Percentiles rank a stretch among this genome's conserved stretches.
Conservation (phyloP, 1,284 basidiomycete genomes). For the Cutaneotrichosporon sp. region DNA sequence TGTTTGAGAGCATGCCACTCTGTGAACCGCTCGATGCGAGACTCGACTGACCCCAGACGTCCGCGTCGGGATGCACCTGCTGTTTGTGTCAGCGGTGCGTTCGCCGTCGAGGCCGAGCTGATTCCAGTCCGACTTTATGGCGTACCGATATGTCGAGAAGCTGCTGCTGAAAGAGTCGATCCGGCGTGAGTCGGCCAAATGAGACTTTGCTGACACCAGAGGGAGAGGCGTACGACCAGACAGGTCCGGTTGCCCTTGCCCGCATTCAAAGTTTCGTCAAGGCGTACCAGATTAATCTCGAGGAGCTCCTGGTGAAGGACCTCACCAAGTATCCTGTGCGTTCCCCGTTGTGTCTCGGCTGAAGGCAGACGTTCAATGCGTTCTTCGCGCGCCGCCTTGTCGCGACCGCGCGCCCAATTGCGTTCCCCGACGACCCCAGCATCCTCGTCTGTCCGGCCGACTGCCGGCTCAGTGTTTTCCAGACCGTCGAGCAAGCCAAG, state of each 20-base stretch:
- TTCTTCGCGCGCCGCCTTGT: conserved; percentile 72
- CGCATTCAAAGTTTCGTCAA: conserved; percentile 67
- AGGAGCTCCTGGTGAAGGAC: conserved; percentile 64
- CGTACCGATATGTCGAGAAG: conserved; percentile 56
- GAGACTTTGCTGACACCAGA: conserved; percentile 23
- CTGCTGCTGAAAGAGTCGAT: conserved; percentile 64
- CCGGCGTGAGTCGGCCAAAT: conserved; percentile 51
- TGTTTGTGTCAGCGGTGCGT: conserved; percentile 54
- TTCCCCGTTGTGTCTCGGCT: neutral
- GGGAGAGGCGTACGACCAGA: conserved; percentile 49
- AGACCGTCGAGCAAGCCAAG: conserved; percentile 58
- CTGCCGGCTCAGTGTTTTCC: conserved; percentile 66
- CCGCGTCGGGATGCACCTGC: conserved; percentile 66
- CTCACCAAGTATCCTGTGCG: conserved; percentile 55
- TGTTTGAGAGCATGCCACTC: conserved; percentile 76
- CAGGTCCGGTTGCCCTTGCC: conserved; percentile 44
- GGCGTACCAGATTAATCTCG: conserved; percentile 62
- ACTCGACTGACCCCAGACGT: conserved; percentile 26
- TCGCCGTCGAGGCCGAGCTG: neutral
- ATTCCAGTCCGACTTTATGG: conserved; percentile 55
- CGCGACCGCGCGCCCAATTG: conserved; percentile 61
- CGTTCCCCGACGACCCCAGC: conserved; percentile 55
- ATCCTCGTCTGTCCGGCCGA: conserved; percentile 67
- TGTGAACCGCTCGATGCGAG: conserved; percentile 53
- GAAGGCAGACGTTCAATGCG: conserved; percentile 62